phyloP scores from a whole-genome alignment of 2,329 filamentous ascomycete genomes.

The Paradendryphiella salina region DNA sequence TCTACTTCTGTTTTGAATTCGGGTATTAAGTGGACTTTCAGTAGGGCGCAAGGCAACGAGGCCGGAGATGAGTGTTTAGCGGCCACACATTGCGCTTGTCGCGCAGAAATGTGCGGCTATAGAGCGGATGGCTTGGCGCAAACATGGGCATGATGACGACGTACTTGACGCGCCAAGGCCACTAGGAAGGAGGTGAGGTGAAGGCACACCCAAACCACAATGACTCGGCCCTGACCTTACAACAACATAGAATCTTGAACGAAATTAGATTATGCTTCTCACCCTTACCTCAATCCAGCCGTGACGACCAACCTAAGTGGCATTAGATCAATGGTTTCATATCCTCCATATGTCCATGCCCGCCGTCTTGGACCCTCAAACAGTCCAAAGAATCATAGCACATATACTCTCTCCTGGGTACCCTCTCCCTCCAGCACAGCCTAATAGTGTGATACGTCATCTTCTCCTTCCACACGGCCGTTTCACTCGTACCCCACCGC shows the following conservation, averaged over 20 bases:
- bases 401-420: slow-evolving; percentile 28
- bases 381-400: slow-evolving; percentile 32
- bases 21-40: neutral
- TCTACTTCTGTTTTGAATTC: neutral
- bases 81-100: neutral
- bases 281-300: neutral
- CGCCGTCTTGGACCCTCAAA: slow-evolving; percentile 7
- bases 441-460: slow-evolving; percentile 17
- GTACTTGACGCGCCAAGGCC: neutral
- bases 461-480: neutral
- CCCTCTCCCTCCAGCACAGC: slow-evolving; percentile 28
- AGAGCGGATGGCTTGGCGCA: neutral
- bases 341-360: neutral
- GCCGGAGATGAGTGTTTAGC: too few species aligned
- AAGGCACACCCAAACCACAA: neutral
- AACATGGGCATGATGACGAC: neutral
- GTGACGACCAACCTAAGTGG: neutral
- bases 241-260: neutral
- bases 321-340: neutral
- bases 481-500: slow-evolving; percentile 8
- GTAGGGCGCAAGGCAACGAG: neutral
- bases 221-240: neutral
- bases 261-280: neutral
- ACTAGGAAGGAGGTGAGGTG: neutral
- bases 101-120: neutral